Conservation (phyloP, 176 grass and related monocot species). For the Triticum timopheevii region DNA sequence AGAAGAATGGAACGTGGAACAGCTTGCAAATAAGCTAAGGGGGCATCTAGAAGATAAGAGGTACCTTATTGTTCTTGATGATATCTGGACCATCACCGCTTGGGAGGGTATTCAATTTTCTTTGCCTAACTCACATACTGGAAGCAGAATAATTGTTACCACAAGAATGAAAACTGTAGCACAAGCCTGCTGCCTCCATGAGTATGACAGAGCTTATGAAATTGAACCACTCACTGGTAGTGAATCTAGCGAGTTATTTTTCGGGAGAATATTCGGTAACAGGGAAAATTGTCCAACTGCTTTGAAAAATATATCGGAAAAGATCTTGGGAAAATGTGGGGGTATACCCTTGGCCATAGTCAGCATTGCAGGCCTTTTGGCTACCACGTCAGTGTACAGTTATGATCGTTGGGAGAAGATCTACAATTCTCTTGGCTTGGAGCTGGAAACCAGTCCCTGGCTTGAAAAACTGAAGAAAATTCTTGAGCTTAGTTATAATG, state of each 20-base stretch:
- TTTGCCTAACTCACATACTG: conserved; percentile 36
- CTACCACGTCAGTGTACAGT: conserved; percentile 6
- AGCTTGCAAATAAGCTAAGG: conserved; percentile 26
- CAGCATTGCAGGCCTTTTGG: conserved; percentile 39
- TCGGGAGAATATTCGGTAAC: conserved; percentile 28
- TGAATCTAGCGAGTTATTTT: conserved; percentile 36
- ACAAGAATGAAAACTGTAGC: conserved; percentile 43
- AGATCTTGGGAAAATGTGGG: conserved; percentile 29
- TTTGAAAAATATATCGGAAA: conserved; percentile 15
- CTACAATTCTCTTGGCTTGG: conserved; percentile 25
- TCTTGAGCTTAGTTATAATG: conserved; percentile 50
- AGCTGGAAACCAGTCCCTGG: conserved; percentile 32
- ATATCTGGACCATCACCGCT: conserved; percentile 34
- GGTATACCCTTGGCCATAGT: conserved; percentile 37
- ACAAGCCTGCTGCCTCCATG: conserved; percentile 30
- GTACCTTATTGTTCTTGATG: conserved; percentile 51
- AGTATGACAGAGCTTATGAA: conserved; percentile 37
- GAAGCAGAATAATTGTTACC: conserved; percentile 39
- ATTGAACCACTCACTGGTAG: conserved; percentile 27
- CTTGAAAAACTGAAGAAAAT: conserved; percentile 46
- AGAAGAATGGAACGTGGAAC: conserved; percentile 24
- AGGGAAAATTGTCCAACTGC: conserved; percentile 1
- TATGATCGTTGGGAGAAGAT: conserved; percentile 32
- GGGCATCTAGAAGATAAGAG: conserved; percentile 11
- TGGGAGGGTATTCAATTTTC: conserved; percentile 37